These are phyloP conservation scores for Fagopyrum tataricum DNA, from an alignment of 148 eudicot genomes.

Conservation along the genomic window DNA sequence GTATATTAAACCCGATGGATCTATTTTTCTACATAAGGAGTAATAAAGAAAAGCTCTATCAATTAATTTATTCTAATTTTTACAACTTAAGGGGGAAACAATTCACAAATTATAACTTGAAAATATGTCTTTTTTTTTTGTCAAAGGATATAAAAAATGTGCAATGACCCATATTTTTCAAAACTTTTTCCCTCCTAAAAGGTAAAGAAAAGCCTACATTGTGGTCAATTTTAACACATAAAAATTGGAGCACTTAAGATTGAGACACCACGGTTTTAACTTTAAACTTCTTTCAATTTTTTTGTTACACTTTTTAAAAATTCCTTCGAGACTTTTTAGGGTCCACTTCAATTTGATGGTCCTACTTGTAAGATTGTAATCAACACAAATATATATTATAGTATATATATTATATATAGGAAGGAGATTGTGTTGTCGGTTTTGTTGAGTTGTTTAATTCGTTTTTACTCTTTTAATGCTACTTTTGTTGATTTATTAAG, in stretches of 20 bases:
- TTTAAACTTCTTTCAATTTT: background rate
- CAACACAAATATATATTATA: background rate
- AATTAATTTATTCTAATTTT: too few species aligned
- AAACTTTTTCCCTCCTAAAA: conserved; percentile 2
- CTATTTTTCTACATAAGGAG: too few species aligned
- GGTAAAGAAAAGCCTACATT: background rate
- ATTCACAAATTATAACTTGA: too few species aligned
- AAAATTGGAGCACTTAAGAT: background rate
- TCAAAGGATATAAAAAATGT: background rate
- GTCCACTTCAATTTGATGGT: background rate
- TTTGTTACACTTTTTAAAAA: background rate
- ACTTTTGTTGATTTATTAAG: background rate
- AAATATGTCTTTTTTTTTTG: background rate
- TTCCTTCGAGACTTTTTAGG: background rate
- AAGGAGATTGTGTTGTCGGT: conserved; percentile 10
- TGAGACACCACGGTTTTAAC: background rate
- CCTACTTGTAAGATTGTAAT: background rate
- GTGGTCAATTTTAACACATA: background rate
- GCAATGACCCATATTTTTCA: background rate
- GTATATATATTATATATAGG: background rate
- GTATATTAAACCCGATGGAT: too few species aligned
- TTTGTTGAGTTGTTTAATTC: background rate
- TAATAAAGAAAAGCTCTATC: too few species aligned
- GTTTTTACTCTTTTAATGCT: background rate
- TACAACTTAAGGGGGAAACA: too few species aligned